phyloP scores from a whole-genome alignment of 2,329 filamentous ascomycete genomes.

The Talaromyces islandicus region DNA sequence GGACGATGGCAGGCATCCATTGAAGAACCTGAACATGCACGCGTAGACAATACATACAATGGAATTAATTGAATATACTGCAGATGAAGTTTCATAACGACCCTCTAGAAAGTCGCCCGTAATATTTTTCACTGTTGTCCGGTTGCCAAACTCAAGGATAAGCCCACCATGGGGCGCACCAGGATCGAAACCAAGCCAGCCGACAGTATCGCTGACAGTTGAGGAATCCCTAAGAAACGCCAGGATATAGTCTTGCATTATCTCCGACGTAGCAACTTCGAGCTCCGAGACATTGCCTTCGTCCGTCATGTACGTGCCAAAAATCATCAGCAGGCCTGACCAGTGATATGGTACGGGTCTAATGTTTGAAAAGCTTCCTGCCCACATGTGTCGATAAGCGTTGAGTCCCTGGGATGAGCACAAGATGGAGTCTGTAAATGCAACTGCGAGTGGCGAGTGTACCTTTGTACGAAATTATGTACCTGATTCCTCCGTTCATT shows the following conservation, averaged over 20 bases:
- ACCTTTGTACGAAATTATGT: no score
- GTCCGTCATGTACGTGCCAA: constrained; percentile 15
- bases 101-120: not conserved
- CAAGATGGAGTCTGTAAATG: constrained; percentile 7
- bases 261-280: constrained; percentile 15
- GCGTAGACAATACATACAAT: not conserved
- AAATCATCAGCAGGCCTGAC: constrained; percentile 19
- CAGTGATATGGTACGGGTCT: constrained; percentile 35
- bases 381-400: constrained; percentile 38
- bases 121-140: not conserved
- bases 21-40: constrained; percentile 37
- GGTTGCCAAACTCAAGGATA: not conserved
- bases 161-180: not conserved
- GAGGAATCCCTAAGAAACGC: constrained; percentile 18
- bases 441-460: no score
- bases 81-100: not conserved
- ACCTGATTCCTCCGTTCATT: no score
- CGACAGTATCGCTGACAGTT: constrained; percentile 1
- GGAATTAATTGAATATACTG: not conserved
- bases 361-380: constrained; percentile 39
- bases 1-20: constrained; percentile 37
- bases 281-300: constrained; percentile 10
- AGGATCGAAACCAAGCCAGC: constrained; percentile 9
- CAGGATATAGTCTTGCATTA: constrained; percentile 21
- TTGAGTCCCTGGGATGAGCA: constrained; percentile 11